Evolutionary conservation across 176 grass and related monocot species (phyloP).

Genomic region (Hyparrhenia diplandra): DNA sequence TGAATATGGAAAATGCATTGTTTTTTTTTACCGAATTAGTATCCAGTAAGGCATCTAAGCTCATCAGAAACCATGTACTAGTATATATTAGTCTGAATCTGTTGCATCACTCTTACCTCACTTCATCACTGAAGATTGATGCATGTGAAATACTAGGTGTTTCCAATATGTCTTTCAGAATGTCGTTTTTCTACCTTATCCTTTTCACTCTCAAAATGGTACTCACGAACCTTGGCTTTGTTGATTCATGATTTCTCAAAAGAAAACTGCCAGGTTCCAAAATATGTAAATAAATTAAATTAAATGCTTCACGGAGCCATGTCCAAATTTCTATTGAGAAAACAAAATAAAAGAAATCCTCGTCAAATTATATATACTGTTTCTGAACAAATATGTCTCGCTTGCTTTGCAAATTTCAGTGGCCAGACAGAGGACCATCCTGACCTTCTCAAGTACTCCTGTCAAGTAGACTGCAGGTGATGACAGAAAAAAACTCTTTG

Average conservation of each 20-base stretch:
- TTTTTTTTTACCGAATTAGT: neutral
- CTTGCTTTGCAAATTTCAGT: conserved; percentile 54
- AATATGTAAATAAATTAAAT: neutral
- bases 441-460: conserved; percentile 90
- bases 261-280: neutral
- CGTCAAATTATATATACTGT: neutral
- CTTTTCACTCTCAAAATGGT: conserved; percentile 42
- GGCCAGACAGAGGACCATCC: conserved; percentile 68
- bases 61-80: neutral
- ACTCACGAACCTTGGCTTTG: conserved; percentile 95
- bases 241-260: conserved; percentile 50
- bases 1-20: neutral
- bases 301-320: neutral
- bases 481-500: neutral
- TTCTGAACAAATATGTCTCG: conserved; percentile 16
- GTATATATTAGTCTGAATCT: conserved; percentile 4
- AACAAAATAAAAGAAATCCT: neutral
- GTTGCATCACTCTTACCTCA: neutral
- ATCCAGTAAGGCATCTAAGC: neutral
- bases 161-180: neutral
- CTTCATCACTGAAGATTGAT: too few relatives aligned
- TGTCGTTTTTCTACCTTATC: conserved; percentile 10
- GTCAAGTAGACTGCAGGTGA: conserved; percentile 85
- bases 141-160: too few relatives aligned
- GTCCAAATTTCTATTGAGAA: neutral